Evolutionary conservation across 2,329 filamentous ascomycete genomes (phyloP), one percentile per base, ranked within the genome.

Genomic region (Sporothrix phasma): DNA sequence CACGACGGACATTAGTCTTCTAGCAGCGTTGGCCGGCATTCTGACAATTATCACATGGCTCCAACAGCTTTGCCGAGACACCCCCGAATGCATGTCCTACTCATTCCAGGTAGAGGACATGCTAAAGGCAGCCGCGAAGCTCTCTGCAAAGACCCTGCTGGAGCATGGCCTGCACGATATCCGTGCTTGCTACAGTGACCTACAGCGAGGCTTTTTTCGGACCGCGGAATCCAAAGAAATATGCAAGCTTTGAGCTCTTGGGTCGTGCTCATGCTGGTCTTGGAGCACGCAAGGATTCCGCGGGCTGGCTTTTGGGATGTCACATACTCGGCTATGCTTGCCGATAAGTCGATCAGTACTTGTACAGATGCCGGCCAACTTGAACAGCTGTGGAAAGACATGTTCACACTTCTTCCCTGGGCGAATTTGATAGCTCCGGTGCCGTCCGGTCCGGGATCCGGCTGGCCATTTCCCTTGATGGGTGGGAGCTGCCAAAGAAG

Each of bases 261-360:
- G 86, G 79, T 85, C 2, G 74, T 83, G 24, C 66, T 84, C 4
- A 83, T 87, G 69, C 80, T 81, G 56, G 73, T 80, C 0, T 71
- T 88, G 4, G 78, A 81, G 31, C 74, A 76, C 39, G 78, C 80
- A 13, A 73, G 72, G 7, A 81, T 86, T 47, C 79, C 80, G 1
- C 76, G 79, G 60, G 74, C 76, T 24, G 79, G 80, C 0, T 88
- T 88, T 68, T 88, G 85, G 86, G 83, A 86, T 63, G 67, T 86
- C 37, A 70, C 78, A 1, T 80, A 83, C 65, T 69, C 76, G 5
- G 71, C 75, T 11, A 72, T 85, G 65, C 69, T 77, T 3, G 69
- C 70, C 17, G 68, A 75, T 1, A 72, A 74, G 10, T 64, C 45
- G 0, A 37, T 73, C 24, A 68, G 74, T 1, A 72, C 73, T 3